A percentile compares a stretch with the other conserved stretches of the same genome.
These are phyloP conservation scores for Pestalotiopsis sp. DNA, from an alignment of 2,329 filamentous ascomycete genomes.

Conservation along the genomic window DNA sequence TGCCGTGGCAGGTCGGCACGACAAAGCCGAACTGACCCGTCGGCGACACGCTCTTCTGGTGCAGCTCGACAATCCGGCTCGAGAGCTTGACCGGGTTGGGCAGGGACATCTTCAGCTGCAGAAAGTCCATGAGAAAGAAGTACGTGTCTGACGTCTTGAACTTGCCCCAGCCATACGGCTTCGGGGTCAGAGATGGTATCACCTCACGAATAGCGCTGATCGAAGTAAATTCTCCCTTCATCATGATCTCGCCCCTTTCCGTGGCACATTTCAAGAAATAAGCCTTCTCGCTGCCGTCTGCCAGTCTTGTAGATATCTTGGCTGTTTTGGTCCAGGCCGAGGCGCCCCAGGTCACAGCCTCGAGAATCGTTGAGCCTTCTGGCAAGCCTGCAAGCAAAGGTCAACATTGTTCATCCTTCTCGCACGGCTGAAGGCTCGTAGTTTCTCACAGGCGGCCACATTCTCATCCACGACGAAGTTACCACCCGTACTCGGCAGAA, in stretches of 20 bases:
- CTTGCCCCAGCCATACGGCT: constrained; percentile 5
- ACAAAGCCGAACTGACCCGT: constrained; percentile 2
- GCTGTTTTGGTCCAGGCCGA: not conserved
- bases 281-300: not conserved
- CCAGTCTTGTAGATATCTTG: not conserved
- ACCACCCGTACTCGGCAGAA: not conserved
- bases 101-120: not conserved
- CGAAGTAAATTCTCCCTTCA: not conserved
- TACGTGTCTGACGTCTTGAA: not conserved
- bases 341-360: constrained; percentile 3
- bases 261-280: constrained; percentile 1
- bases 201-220: not conserved
- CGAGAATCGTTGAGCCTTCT: not conserved
- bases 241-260: not conserved
- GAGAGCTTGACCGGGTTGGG: not conserved
- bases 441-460: not conserved
- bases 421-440: too few species aligned
- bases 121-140: constrained; percentile 7
- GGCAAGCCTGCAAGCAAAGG: not conserved
- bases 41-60: constrained; percentile 9
- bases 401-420: not conserved
- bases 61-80: not conserved
- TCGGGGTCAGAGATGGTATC: not conserved
- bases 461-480: not conserved
- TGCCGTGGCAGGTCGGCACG: constrained; percentile 5